These are phyloP conservation scores for Achaetomiella virescens DNA, from an alignment of 495 filamentous ascomycete species.

Conservation along the genomic window DNA sequence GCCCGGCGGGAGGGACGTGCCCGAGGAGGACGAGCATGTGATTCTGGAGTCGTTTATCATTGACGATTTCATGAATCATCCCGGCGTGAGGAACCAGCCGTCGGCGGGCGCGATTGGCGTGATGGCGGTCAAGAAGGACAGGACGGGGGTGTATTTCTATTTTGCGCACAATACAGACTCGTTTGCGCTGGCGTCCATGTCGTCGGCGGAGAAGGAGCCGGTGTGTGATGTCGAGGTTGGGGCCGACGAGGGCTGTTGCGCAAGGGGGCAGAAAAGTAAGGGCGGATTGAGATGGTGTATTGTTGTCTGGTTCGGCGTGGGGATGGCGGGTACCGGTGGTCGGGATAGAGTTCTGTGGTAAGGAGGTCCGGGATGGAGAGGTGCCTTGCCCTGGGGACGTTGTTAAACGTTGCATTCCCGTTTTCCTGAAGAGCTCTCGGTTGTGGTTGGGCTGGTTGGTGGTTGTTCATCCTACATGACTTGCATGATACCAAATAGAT, in stretches of 20 bases:
- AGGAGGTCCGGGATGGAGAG: too few species aligned
- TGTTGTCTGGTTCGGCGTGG: too few species aligned
- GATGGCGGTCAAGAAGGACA: constrained; percentile 73
- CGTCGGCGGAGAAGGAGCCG: constrained; percentile 62
- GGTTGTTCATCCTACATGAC: too few species aligned
- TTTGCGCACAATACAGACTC: constrained; percentile 93
- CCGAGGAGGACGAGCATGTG: constrained; percentile 61
- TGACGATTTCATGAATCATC: constrained; percentile 77
- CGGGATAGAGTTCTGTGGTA: too few species aligned
- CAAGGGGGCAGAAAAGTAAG: constrained; percentile 47
- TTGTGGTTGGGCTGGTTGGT: too few species aligned
- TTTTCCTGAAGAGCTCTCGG: too few species aligned
- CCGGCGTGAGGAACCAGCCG: constrained; percentile 64
- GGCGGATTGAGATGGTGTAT: constrained; percentile 9
- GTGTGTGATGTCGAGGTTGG: constrained; percentile 76
- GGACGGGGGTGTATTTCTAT: constrained; percentile 64
- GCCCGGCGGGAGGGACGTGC: constrained; percentile 52
- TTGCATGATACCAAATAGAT: too few species aligned
- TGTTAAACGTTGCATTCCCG: too few species aligned
- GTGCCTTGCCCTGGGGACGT: too few species aligned
- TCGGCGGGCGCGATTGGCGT: constrained; percentile 75
- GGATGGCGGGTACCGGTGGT: too few species aligned
- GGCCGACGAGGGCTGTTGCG: constrained; percentile 33
- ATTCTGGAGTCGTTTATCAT: constrained; percentile 65
- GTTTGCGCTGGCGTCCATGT: constrained; percentile 85